phyloP scores from a whole-genome alignment of 164 flowering plant species.

The Cinnamomum chago region DNA sequence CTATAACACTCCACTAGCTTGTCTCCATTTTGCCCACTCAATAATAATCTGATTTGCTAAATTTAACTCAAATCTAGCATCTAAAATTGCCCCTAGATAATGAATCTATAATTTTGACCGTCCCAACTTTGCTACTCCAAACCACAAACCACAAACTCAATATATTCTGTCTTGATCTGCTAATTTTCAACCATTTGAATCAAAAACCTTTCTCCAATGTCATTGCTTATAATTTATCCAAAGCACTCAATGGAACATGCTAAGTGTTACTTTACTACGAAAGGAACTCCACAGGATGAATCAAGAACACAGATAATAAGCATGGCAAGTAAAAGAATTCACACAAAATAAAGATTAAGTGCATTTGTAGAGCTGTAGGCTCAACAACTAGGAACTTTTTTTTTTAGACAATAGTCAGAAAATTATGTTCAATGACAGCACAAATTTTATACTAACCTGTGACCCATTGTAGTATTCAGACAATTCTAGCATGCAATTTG shows the following conservation, averaged over 20 bases:
- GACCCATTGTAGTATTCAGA: slow-evolving; percentile 16
- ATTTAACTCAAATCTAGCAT: too few relatives aligned
- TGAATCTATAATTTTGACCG: too few relatives aligned
- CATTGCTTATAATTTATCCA: not conserved
- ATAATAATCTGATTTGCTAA: too few relatives aligned
- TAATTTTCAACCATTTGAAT: too few relatives aligned
- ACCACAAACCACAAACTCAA: too few relatives aligned
- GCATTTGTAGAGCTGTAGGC: not conserved
- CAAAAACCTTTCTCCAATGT: too few relatives aligned
- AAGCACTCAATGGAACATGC: not conserved
- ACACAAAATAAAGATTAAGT: not conserved
- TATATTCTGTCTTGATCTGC: too few relatives aligned
- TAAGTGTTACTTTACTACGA: not conserved
- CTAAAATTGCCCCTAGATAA: too few relatives aligned
- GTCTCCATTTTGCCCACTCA: too few relatives aligned
- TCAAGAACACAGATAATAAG: not conserved
- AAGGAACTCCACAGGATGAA: not conserved
- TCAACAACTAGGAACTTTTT: not conserved
- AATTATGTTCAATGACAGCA: not conserved
- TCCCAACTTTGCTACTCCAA: too few relatives aligned
- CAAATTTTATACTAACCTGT: slow-evolving; percentile 10
- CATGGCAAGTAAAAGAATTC: not conserved
- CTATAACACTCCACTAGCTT: too few relatives aligned
- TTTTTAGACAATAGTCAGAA: not conserved
- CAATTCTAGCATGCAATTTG: slow-evolving; percentile 13